These are phyloP conservation scores for Fragaria vesca DNA, from an alignment of 306 rosid species.

Conservation along the genomic window DNA sequence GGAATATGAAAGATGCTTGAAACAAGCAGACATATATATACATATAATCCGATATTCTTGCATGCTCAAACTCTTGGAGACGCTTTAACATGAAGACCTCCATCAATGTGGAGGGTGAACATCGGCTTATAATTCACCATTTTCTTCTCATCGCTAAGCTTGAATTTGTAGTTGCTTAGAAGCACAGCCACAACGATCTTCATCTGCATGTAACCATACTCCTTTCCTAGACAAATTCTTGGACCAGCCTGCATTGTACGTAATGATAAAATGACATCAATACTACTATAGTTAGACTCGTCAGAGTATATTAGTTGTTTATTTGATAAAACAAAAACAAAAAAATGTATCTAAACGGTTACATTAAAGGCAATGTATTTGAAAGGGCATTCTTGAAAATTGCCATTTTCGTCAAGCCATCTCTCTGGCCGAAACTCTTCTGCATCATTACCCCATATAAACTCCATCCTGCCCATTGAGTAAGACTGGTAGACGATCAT, in stretches of 20 bases:
- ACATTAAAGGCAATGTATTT: constrained; percentile 28
- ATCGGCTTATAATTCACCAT: neutral
- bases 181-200: neutral
- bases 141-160: neutral
- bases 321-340: too few relatives aligned
- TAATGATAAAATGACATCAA: neutral
- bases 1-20: too few relatives aligned
- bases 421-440: constrained; percentile 35
- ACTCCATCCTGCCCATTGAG: constrained; percentile 36
- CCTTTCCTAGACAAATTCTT: neutral
- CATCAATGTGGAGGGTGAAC: neutral
- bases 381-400: constrained; percentile 30
- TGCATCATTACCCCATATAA: constrained; percentile 35
- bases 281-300: too few relatives aligned
- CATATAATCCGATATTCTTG: neutral
- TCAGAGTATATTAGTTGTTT: too few relatives aligned
- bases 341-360: too few relatives aligned
- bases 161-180: neutral
- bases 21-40: too few relatives aligned
- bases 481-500: constrained; percentile 24
- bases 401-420: constrained; percentile 33
- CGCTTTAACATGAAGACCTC: neutral
- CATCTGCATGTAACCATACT: neutral
- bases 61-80: neutral
- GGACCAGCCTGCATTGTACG: neutral